These are phyloP conservation scores for Mortierella sp. DNA, from an alignment of 371 early-diverging fungal species.

Conservation along the genomic window DNA sequence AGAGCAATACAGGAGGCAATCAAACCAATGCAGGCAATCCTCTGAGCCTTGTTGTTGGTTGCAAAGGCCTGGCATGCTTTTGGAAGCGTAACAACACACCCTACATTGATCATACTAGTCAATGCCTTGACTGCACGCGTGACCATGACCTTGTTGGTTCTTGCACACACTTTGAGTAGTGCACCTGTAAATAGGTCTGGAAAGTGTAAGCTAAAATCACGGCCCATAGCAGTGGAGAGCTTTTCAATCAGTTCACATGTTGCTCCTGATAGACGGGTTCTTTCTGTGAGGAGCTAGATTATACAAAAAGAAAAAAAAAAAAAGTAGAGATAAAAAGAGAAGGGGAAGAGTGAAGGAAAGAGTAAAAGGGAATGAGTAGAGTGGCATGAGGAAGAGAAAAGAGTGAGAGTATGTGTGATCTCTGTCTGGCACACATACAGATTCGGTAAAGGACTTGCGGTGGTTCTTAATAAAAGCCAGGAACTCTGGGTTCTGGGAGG, in stretches of 20 bases:
- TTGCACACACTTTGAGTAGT: conserved; percentile 62
- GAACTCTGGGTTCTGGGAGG: conserved; percentile 41
- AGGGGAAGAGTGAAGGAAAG: background rate
- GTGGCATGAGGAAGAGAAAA: background rate
- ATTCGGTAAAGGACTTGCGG: conserved; percentile 40
- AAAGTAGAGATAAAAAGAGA: conserved; percentile 2
- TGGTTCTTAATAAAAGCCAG: conserved; percentile 48
- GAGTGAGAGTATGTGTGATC: background rate
- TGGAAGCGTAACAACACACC: conserved; percentile 56
- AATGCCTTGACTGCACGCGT: conserved; percentile 60
- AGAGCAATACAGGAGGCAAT: conserved; percentile 59
- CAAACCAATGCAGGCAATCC: conserved; percentile 59
- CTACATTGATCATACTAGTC: conserved; percentile 57
- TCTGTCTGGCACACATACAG: conserved; percentile 41
- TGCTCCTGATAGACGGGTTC: conserved; percentile 65
- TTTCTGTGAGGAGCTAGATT: conserved; percentile 65
- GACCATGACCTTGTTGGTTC: conserved; percentile 71
- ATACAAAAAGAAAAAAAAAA: conserved; percentile 3
- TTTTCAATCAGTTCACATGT: conserved; percentile 65
- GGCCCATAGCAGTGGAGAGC: conserved; percentile 60
- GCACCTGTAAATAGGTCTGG: conserved; percentile 60
- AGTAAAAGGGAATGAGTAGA: background rate
- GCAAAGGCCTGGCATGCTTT: conserved; percentile 58
- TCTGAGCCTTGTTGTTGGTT: conserved; percentile 60
- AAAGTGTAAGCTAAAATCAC: conserved; percentile 60